phyloP scores from a whole-genome alignment of 2,329 filamentous ascomycete species.

The Scopulariopsis brevicaulis region DNA sequence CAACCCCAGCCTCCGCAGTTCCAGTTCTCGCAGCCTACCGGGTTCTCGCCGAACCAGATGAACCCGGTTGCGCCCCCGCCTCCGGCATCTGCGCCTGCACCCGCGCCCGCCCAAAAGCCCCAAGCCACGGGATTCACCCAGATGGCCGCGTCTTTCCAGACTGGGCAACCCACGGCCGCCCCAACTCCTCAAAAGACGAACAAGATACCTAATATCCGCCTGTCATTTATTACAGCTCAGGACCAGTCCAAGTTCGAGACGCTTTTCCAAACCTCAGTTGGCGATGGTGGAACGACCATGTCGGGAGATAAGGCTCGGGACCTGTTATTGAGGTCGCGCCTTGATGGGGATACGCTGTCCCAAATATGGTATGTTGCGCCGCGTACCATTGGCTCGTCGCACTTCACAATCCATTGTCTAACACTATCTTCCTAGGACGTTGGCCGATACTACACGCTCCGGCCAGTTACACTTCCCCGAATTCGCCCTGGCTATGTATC shows the following conservation, averaged over 20 bases:
- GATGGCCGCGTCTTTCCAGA: conserved; percentile 57
- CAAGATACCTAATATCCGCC: conserved; percentile 85
- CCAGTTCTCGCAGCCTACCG: conserved; percentile 28
- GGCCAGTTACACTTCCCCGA: conserved; percentile 95
- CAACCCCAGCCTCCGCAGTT: conserved; percentile 26
- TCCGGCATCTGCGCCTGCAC: conserved; percentile 26
- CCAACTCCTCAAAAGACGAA: conserved; percentile 40
- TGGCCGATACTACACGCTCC: conserved; percentile 92
- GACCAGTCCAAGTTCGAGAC: conserved; percentile 98
- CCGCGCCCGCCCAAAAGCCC: conserved; percentile 51
- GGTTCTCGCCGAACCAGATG: conserved; percentile 34
- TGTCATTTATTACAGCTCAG: conserved; percentile 91
- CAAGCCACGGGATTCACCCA: conserved; percentile 55
- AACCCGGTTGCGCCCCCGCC: conserved; percentile 38
- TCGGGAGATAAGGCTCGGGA: conserved; percentile 89
- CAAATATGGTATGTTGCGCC: conserved; percentile 64
- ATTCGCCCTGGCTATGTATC: conserved; percentile 95
- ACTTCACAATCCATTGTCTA: conserved; percentile 6
- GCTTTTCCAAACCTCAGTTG: conserved; percentile 89
- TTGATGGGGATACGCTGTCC: conserved; percentile 77
- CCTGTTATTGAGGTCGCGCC: conserved; percentile 74
- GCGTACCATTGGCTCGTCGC: conserved; percentile 10
- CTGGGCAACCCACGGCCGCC: conserved; percentile 32
- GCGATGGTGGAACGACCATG: conserved; percentile 72
- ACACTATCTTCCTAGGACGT: conserved; percentile 45